Percentiles rank a stretch among this genome's conserved stretches.
Evolutionary conservation across 495 filamentous ascomycete species (phyloP).

Genomic region (Durotheca rogersii): DNA sequence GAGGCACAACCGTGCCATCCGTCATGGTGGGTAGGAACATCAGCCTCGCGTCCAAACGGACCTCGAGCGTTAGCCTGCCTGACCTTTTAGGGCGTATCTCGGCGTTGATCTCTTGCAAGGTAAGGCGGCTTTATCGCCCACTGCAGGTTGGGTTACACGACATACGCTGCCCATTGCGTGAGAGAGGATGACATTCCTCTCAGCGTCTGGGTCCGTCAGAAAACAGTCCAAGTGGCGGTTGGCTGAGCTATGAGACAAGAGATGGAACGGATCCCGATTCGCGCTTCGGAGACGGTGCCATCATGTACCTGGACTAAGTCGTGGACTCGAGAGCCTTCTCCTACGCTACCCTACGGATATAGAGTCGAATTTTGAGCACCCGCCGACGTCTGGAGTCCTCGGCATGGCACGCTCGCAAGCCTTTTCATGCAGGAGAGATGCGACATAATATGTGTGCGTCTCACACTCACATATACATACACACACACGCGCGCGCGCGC

Average conservation of each 20-base stretch:
- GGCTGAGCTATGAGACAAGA: constrained; percentile 28
- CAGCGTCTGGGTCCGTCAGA: constrained; percentile 12
- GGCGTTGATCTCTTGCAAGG: constrained; percentile 24
- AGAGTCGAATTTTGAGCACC: constrained; percentile 18
- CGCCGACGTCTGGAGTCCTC: constrained; percentile 10
- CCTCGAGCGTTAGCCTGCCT: constrained; percentile 16
- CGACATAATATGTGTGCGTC: constrained; percentile 26
- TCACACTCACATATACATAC: constrained; percentile 10
- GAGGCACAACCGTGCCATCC: constrained; percentile 14
- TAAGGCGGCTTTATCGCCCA: constrained; percentile 33
- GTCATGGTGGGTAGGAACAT: constrained; percentile 26
- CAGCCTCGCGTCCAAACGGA: constrained; percentile 32
- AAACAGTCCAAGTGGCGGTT: constrained; percentile 14
- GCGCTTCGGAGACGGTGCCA: constrained; percentile 16
- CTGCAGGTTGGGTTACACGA: constrained; percentile 26
- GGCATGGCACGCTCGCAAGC: constrained; percentile 21
- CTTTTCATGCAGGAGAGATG: constrained; percentile 30
- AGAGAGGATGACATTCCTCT: constrained; percentile 24
- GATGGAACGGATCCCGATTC: constrained; percentile 33
- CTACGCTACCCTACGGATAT: constrained; percentile 5
- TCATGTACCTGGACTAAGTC: constrained; percentile 26
- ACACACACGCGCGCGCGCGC: no score
- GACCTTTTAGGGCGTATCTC: constrained; percentile 8
- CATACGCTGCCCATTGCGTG: constrained; percentile 13
- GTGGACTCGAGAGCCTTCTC: constrained; percentile 8